phyloP scores from a whole-genome alignment of 2,329 filamentous ascomycete genomes.

The Pseudogymnoascus sp. region DNA sequence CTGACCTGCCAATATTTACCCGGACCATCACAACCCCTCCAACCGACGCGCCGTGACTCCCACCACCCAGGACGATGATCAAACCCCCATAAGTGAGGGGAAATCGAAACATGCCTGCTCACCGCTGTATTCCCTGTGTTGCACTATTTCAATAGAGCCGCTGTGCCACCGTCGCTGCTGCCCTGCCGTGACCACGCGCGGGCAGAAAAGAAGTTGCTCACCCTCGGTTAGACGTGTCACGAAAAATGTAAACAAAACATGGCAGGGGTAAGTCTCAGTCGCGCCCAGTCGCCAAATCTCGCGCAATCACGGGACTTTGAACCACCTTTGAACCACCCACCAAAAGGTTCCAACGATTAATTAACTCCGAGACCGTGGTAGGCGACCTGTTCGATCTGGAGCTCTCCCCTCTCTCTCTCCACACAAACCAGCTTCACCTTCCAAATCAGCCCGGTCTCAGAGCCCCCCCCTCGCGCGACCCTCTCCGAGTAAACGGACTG shows the following conservation, averaged over 20 bases:
- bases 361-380: background rate
- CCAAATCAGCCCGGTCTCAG: background rate
- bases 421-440: background rate
- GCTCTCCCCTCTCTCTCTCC: background rate
- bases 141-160: constrained; percentile 1
- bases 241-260: constrained; percentile 9
- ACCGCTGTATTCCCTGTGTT: constrained; percentile 8
- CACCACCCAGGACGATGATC: background rate
- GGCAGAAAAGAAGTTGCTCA: background rate
- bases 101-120: background rate
- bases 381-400: constrained; percentile 1
- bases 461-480: background rate
- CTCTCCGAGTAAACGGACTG: constrained; percentile 1
- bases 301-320: constrained; percentile 9
- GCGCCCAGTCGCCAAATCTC: constrained; percentile 1
- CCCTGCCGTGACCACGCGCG: background rate
- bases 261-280: constrained; percentile 1
- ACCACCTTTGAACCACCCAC: background rate
- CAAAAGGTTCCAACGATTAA: background rate
- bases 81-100: constrained; percentile 6
- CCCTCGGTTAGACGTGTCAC: constrained; percentile 9
- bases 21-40: background rate
- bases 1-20: background rate
- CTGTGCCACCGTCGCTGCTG: background rate
- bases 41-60: constrained; percentile 5